These are phyloP conservation scores for Leonotis leonurus DNA, from an alignment of 257 asterid species.

Conservation along the genomic window DNA sequence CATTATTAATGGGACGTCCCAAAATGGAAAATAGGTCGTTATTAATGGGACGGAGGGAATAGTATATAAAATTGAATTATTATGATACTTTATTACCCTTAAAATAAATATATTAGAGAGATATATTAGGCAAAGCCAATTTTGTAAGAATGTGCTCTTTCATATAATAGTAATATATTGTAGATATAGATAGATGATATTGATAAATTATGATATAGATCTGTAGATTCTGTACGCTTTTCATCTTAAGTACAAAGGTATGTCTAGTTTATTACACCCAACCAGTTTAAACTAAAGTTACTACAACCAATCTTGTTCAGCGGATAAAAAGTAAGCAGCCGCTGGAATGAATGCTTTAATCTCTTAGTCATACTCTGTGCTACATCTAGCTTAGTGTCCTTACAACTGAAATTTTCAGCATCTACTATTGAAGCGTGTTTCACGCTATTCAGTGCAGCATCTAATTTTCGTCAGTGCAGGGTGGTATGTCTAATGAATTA, in stretches of 20 bases:
- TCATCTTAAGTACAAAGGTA: neutral
- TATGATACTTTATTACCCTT: no score
- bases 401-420: neutral
- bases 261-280: neutral
- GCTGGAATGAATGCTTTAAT: neutral
- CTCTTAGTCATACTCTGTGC: neutral
- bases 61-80: no score
- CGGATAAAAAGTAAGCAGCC: neutral
- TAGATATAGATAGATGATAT: no score
- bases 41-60: no score
- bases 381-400: neutral
- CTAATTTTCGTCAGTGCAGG: conserved; percentile 46
- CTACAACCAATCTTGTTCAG: neutral
- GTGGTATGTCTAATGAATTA: conserved; percentile 96
- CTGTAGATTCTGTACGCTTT: neutral
- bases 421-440: neutral
- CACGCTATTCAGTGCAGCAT: conserved; percentile 4
- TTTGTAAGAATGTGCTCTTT: no score
- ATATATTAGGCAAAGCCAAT: no score
- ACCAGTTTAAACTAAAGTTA: no score
- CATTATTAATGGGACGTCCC: no score
- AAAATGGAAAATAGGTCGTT: no score
- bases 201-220: no score
- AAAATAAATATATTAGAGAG: no score
- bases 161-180: no score